Evolutionary conservation across 495 filamentous ascomycete species (phyloP).

Genomic region (Xylaria acuta): DNA sequence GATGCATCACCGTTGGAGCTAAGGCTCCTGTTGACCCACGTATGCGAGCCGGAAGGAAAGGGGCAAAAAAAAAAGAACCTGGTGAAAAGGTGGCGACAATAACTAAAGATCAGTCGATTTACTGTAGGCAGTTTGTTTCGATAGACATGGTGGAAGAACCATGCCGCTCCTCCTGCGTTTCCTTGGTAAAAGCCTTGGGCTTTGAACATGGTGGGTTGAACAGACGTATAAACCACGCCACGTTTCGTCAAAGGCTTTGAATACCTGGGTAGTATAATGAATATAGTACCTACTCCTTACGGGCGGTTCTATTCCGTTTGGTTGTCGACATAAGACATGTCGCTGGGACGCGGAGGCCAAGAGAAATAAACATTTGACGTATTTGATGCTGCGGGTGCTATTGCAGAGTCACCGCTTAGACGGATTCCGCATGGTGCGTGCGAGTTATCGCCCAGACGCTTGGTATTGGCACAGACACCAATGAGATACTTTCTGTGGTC

Average conservation of each 20-base stretch:
- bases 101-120: background rate
- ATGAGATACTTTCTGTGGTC: constrained; percentile 1
- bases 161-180: background rate
- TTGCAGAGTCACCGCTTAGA: constrained; percentile 6
- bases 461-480: constrained; percentile 24
- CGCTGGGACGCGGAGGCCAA: background rate
- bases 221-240: background rate
- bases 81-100: background rate
- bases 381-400: background rate
- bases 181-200: constrained; percentile 4
- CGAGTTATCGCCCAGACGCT: constrained; percentile 19
- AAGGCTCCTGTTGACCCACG: background rate
- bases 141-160: background rate
- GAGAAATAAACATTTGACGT: background rate
- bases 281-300: background rate
- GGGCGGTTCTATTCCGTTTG: background rate
- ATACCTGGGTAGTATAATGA: background rate
- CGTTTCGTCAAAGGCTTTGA: background rate
- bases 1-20: constrained; percentile 1
- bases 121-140: background rate
- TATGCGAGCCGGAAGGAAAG: background rate
- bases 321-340: background rate
- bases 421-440: background rate
- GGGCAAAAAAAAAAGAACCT: background rate
- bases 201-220: constrained; percentile 1